Evolutionary conservation across 2,329 filamentous ascomycete species (phyloP), one percentile per base, ranked within the genome.

Genomic region (Grosmannia serpens): DNA sequence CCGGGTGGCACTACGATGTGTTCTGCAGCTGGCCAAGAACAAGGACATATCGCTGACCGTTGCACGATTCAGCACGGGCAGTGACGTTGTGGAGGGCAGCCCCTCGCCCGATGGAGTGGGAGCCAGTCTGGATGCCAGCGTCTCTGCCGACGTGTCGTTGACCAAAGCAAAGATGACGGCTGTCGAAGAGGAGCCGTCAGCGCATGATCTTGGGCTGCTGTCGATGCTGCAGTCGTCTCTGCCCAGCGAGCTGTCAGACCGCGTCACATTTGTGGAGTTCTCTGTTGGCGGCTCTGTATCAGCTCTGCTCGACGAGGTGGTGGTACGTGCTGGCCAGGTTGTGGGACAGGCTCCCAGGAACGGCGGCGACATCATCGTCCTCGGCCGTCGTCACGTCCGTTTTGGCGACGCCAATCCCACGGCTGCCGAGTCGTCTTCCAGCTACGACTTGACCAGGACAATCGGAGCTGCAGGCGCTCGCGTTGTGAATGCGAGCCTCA

Each of bases 1-100:
- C 67, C 81, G 84, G 9, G 82, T 86, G 5, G 91, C 91, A 0
- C 77, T 97, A 0, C 79, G 85, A 1, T 82, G 97, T 27, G 87
- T 92, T 3, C 77, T 97, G 3, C 92, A 96, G 67, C 79, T 99
- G 1, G 89, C 86, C 1, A 84, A 86, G 68, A 94, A 91, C 66
- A 79, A 83, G 4, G 82, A 88, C 50, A 83, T 96, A 29, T 91
- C 89, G 0, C 89, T 85, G 0, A 92, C 88, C 0, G 80, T 96
- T 35, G 75, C 87, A 1, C 84, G 85, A 61, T 77, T 89, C 29
- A 72, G 15, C 24, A 24, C 13, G 22, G 15, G 10, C 20, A 17
- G 13, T 7, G 47, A 56, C 15, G 20, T 31, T 9, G 46, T 9
- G 22, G 62, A 66, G 64, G 50, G 27, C 26, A 64, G 62, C 9